phyloP scores from a whole-genome alignment of 2,329 filamentous ascomycete species.

The Trichoderma hamatum region DNA sequence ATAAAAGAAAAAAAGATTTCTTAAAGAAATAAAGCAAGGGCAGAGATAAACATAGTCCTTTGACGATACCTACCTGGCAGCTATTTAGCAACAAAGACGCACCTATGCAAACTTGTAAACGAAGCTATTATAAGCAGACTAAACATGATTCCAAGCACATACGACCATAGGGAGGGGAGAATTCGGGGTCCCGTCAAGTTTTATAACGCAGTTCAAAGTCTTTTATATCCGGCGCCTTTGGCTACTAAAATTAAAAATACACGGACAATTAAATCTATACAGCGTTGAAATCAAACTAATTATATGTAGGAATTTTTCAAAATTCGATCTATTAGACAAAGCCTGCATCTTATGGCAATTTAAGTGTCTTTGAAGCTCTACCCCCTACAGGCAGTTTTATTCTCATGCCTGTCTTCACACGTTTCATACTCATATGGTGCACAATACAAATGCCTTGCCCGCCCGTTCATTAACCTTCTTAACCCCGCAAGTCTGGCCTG shows the following conservation, averaged over 20 bases:
- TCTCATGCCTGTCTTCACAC: neutral
- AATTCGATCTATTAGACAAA: neutral
- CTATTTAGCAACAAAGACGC: no score
- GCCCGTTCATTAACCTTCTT: constrained; percentile 6
- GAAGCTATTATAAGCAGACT: no score
- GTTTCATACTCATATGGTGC: constrained; percentile 12
- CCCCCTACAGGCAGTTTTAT: constrained; percentile 2
- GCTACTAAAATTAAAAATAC: neutral
- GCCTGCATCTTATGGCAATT: constrained; percentile 7
- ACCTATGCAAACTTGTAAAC: no score
- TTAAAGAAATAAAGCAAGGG: no score
- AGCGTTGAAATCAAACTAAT: neutral
- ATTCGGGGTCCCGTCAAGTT: neutral
- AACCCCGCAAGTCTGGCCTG: constrained; percentile 10
- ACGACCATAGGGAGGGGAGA: neutral
- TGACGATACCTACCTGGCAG: no score
- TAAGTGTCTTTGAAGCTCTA: constrained; percentile 15
- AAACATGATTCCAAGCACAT: no score
- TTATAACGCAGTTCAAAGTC: neutral
- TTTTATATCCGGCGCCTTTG: constrained; percentile 1
- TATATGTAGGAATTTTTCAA: neutral
- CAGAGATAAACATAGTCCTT: no score
- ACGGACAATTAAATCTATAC: neutral
- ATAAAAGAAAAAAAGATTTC: no score
- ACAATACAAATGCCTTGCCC: constrained; percentile 19